A percentile compares a stretch with the other conserved stretches of the same genome.
phyloP scores from a whole-genome alignment of 192 early-diverging fungal species.

The Chytriomyces sp. region DNA sequence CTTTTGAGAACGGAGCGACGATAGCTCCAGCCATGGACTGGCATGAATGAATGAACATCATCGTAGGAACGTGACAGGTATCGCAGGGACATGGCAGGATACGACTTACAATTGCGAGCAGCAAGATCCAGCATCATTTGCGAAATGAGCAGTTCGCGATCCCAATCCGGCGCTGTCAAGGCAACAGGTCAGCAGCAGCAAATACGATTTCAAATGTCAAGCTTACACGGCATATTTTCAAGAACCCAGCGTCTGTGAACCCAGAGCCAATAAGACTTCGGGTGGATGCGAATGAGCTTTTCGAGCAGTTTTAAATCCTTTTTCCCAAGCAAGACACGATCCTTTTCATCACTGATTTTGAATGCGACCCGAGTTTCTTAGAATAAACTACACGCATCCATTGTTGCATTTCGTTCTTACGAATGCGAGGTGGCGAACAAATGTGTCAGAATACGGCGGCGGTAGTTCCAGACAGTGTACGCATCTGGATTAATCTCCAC shows the following conservation, averaged over 20 bases:
- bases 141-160: constrained; percentile 76
- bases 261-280: constrained; percentile 98
- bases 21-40: constrained; percentile 98
- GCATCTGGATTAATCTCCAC: constrained; percentile 86
- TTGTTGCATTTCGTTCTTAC: too few species aligned
- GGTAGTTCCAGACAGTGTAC: constrained; percentile 94
- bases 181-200: not conserved
- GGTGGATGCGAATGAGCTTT: constrained; percentile 72
- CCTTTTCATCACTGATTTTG: constrained; percentile 41
- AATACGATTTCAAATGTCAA: not conserved
- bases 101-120: constrained; percentile 85
- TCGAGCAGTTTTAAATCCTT: constrained; percentile 80
- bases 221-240: constrained; percentile 53
- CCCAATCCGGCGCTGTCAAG: constrained; percentile 68
- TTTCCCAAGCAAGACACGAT: constrained; percentile 47
- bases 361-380: not conserved
- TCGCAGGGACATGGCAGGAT: not conserved
- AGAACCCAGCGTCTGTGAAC: constrained; percentile 94
- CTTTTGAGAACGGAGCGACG: constrained; percentile 81
- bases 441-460: constrained; percentile 71
- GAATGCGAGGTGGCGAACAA: not conserved
- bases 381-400: not conserved
- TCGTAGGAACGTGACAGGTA: not conserved
- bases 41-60: constrained; percentile 5
- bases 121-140: constrained; percentile 82